Percentiles rank a stretch among this genome's conserved stretches.
phyloP scores from a whole-genome alignment of 2,329 filamentous ascomycete genomes.

The Phoma sp. region DNA sequence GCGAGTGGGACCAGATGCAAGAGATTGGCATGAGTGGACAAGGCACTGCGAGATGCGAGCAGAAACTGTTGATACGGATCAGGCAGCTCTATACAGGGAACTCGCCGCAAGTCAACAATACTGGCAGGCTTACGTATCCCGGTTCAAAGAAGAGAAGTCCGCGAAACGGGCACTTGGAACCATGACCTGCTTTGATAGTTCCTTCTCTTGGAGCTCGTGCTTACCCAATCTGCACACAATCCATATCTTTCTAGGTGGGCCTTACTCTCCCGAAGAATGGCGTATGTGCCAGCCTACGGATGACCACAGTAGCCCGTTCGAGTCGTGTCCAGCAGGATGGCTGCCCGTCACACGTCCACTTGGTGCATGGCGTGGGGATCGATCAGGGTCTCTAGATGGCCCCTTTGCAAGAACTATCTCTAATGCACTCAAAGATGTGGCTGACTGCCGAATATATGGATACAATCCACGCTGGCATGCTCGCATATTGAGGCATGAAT shows the following conservation, averaged over 20 bases:
- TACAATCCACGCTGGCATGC: too few relatives aligned
- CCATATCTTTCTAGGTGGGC: background rate
- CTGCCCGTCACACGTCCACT: slow-evolving; percentile 1
- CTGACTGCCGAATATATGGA: slow-evolving; percentile 1
- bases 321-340: too few relatives aligned
- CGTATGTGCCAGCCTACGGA: background rate
- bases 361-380: slow-evolving; percentile 5
- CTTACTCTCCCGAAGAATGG: background rate
- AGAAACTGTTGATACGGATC: background rate
- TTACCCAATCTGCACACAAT: slow-evolving; percentile 1
- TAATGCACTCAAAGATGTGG: background rate
- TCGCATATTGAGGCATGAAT: too few relatives aligned
- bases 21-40: slow-evolving; percentile 17
- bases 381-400: background rate
- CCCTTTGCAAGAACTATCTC: background rate
- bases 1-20: slow-evolving; percentile 8
- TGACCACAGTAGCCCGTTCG: background rate
- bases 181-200: too few relatives aligned
- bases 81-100: background rate
- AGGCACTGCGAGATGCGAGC: slow-evolving; percentile 1
- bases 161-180: background rate
- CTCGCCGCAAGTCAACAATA: slow-evolving; percentile 8
- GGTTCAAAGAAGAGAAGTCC: slow-evolving; percentile 10
- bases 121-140: slow-evolving; percentile 14
- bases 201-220: background rate